Evolutionary conservation across 2,329 filamentous ascomycete species (phyloP).

Genomic region (Trichophyton simii): DNA sequence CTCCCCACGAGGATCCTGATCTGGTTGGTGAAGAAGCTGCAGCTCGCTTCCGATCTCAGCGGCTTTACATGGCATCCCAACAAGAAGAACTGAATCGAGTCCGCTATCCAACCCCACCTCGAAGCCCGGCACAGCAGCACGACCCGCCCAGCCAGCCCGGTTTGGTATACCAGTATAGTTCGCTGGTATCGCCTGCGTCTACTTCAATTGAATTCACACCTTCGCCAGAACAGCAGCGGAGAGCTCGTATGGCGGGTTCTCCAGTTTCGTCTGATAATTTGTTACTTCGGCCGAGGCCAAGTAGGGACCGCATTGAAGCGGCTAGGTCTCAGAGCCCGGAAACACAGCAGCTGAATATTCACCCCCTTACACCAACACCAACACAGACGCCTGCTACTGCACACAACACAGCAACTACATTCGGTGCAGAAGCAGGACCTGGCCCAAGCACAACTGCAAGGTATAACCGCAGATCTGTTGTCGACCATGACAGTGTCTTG

Average conservation of each 20-base stretch:
- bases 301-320: neutral
- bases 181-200: constrained; percentile 9
- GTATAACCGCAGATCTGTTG: constrained; percentile 1
- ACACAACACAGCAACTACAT: neutral
- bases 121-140: neutral
- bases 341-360: neutral
- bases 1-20: constrained; percentile 54
- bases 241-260: neutral
- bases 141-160: constrained; percentile 2
- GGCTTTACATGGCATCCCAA: constrained; percentile 31
- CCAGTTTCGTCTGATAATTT: neutral
- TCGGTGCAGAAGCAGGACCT: neutral
- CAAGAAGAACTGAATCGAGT: constrained; percentile 38
- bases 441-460: neutral
- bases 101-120: neutral
- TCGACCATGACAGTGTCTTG: constrained; percentile 18
- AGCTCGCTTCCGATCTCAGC: constrained; percentile 42
- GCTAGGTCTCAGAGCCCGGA: neutral
- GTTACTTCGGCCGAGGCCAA: neutral
- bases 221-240: neutral
- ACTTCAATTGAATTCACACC: neutral
- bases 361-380: neutral
- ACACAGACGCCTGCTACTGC: neutral
- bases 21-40: constrained; percentile 56
- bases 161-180: constrained; percentile 27